Evolutionary conservation across 352 stramenopile species (phyloP).

Genomic region (Aphanomyces euteiches): DNA sequence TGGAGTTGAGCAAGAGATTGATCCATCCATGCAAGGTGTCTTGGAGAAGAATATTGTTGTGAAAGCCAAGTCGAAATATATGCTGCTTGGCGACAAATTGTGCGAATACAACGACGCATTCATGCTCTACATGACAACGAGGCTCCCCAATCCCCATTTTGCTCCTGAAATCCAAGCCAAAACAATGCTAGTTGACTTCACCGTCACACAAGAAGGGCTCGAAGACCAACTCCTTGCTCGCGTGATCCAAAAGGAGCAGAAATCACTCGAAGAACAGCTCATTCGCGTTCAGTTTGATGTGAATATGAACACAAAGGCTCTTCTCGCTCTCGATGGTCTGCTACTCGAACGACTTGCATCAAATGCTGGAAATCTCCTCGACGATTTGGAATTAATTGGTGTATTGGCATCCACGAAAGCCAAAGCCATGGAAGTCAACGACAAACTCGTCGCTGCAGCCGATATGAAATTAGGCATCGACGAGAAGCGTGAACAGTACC

Average conservation of each 20-base stretch:
- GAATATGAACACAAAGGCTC: constrained; percentile 81
- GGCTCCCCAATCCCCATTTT: constrained; percentile 65
- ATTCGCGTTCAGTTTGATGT: constrained; percentile 80
- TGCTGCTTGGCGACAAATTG: constrained; percentile 65
- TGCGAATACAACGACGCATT: constrained; percentile 69
- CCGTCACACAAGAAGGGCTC: constrained; percentile 84
- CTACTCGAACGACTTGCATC: constrained; percentile 83
- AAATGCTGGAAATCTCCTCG: constrained; percentile 84
- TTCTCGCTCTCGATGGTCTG: constrained; percentile 78
- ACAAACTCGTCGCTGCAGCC: constrained; percentile 84
- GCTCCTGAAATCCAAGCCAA: constrained; percentile 63
- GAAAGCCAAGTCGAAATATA: constrained; percentile 57
- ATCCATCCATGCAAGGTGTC: constrained; percentile 56
- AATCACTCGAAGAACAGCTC: constrained; percentile 86
- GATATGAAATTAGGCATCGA: constrained; percentile 87
- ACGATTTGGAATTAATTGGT: constrained; percentile 82
- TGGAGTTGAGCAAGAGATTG: constrained; percentile 63
- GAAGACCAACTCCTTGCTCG: constrained; percentile 88
- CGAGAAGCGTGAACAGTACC: constrained; percentile 89
- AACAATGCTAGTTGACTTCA: constrained; percentile 85
- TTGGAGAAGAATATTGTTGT: constrained; percentile 64
- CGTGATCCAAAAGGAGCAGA: constrained; percentile 91
- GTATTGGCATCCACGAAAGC: constrained; percentile 86
- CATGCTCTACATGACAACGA: constrained; percentile 60
- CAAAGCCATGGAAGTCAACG: constrained; percentile 87